A percentile compares a stretch with the other conserved stretches of the same genome.
Evolutionary conservation across 257 asterid species (phyloP).

Genomic region (Scutellaria baicalensis): DNA sequence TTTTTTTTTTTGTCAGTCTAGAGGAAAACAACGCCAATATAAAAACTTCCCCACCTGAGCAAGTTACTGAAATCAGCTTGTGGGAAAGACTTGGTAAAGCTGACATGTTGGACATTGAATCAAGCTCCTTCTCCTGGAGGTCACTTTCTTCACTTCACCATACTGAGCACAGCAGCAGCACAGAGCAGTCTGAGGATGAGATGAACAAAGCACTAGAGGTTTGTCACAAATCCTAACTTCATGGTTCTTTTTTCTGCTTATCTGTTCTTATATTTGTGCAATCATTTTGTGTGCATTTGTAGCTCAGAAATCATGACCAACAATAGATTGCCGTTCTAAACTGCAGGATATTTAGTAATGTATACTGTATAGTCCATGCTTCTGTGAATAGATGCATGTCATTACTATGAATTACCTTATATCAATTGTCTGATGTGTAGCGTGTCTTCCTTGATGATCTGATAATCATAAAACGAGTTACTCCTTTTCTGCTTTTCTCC

Average conservation of each 20-base stretch:
- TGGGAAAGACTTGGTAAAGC: slow-evolving; percentile 97
- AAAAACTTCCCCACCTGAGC: slow-evolving; percentile 50
- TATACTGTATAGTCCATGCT: neutral
- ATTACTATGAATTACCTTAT: neutral
- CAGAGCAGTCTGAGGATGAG: slow-evolving; percentile 96
- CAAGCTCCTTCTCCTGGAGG: slow-evolving; percentile 78
- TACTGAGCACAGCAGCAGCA: slow-evolving; percentile 75
- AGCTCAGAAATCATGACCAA: neutral
- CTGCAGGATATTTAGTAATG: neutral
- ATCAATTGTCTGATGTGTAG: neutral
- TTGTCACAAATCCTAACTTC: slow-evolving; percentile 10
- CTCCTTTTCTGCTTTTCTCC: neutral
- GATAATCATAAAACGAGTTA: neutral
- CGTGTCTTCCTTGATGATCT: slow-evolving; percentile 7
- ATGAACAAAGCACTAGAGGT: slow-evolving; percentile 88
- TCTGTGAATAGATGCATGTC: neutral
- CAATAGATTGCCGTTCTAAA: neutral
- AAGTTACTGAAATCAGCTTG: slow-evolving; percentile 61
- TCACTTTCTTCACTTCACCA: slow-evolving; percentile 90
- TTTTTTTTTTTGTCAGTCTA: slow-evolving; percentile 38
- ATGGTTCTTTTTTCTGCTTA: slow-evolving; percentile 3
- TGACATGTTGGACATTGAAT: slow-evolving; percentile 73
- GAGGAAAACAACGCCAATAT: slow-evolving; percentile 46
- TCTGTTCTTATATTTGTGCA: neutral
- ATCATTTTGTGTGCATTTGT: slow-evolving; percentile 3